Evolutionary conservation across 108 stramenopile species (phyloP).

Genomic region (Skeletonema tropicum): DNA sequence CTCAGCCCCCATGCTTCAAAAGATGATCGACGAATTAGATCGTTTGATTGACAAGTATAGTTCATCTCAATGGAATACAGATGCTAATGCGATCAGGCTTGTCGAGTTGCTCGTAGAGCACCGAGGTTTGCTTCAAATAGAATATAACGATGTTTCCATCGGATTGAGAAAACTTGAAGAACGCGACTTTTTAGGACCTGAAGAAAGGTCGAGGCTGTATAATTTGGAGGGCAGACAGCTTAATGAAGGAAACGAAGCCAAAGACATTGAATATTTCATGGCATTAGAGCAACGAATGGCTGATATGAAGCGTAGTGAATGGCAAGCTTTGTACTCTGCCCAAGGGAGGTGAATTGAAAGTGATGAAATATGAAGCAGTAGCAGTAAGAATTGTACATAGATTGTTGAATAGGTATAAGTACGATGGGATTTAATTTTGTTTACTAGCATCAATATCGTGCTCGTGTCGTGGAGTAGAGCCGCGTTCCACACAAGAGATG

Average conservation of each 20-base stretch:
- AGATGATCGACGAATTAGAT: conserved; percentile 20
- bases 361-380: too few relatives aligned
- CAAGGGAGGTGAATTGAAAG: not conserved
- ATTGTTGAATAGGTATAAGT: too few relatives aligned
- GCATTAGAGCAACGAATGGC: conserved; percentile 2
- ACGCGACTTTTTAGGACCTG: conserved; percentile 16
- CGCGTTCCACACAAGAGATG: too few relatives aligned
- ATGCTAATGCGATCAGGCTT: conserved; percentile 3
- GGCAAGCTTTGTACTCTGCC: conserved; percentile 3
- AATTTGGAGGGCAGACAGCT: not conserved
- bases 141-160: not conserved
- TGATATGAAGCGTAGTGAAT: conserved; percentile 1
- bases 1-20: conserved; percentile 8
- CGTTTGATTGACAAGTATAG: conserved; percentile 23
- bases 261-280: conserved; percentile 9
- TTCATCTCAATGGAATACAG: not conserved
- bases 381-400: too few relatives aligned
- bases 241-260: not conserved
- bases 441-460: too few relatives aligned
- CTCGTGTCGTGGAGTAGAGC: too few relatives aligned
- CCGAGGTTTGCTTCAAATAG: conserved; percentile 5
- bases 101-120: conserved; percentile 10
- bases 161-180: conserved; percentile 4
- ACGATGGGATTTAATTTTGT: too few relatives aligned
- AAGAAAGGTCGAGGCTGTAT: not conserved